Evolutionary conservation across 257 asterid species (phyloP), one percentile per base, ranked within the genome.

Genomic region (Cordia subcordata): DNA sequence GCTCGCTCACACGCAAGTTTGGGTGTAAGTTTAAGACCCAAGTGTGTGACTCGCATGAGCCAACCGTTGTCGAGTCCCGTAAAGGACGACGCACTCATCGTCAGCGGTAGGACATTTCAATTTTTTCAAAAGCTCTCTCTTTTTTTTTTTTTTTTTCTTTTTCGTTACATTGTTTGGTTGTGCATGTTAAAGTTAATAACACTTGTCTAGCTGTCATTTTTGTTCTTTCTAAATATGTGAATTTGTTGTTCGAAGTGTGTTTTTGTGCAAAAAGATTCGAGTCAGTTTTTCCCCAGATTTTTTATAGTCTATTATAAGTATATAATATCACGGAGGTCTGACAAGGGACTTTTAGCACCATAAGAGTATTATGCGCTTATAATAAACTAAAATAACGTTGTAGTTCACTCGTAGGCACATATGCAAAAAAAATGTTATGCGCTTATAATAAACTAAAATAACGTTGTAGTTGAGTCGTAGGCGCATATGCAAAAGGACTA

Each of bases 21-120:
- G 90, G 94, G 64, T 91, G 98, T 77, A 91, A 91, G 63, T 88
- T 88, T 71, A 88, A 84, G 82, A 85, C 94, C 0, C 96, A 91
- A 51, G 96, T 88, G 15, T 92, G 98, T 64, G 98, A 92, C 69
- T 92, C 98, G 11, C 96, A 88, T n/a, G 85, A 81, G 22, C 81
- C 84, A 3, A 78, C 90, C 15, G 87, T 78, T 21, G 84, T 77
- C 53, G 87, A 79, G 64, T 75, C 82, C 16, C 70, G 79, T 42
- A 81, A 67, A 70, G 73, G 77, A 66, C 93, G 89, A 68, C 61
- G 58, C 56, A 67, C 55, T 53, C 83, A 79, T 60, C 90, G 74
- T 49, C 83, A 73, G 16, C 68, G 72, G 57, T 61, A 65, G 40
- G 56, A 19, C 46, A 16, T 16, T 47, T 13, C 33, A 22, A 53